Evolutionary conservation across 768 basidiomycete genomes (phyloP).

Genomic region (Thelephora ganbajun): DNA sequence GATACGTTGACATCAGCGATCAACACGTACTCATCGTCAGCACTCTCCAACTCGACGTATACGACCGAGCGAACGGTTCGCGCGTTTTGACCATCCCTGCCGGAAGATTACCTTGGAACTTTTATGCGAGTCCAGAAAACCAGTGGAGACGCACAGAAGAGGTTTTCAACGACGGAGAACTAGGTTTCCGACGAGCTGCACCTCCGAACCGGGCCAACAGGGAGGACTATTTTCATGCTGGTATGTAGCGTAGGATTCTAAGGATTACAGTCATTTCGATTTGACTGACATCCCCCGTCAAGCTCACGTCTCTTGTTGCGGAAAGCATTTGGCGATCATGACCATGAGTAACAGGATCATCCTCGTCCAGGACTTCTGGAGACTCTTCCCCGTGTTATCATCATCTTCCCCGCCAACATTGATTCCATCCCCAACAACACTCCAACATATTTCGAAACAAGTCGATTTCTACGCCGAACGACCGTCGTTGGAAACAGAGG

Average conservation of each 20-base stretch:
- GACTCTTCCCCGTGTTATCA: conserved; percentile 7
- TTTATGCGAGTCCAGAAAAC: neutral
- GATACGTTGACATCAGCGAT: conserved; percentile 53
- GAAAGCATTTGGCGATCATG: conserved; percentile 20
- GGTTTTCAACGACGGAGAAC: neutral
- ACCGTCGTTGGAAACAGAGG: neutral
- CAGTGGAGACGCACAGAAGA: neutral
- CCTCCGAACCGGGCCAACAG: neutral
- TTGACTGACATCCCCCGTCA: neutral
- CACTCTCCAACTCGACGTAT: conserved; percentile 33
- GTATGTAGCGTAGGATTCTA: neutral
- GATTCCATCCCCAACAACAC: neutral
- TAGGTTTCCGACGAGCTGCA: neutral
- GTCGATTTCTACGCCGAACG: neutral
- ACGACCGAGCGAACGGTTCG: conserved; percentile 31
- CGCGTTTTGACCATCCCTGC: conserved; percentile 24
- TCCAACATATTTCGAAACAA: neutral
- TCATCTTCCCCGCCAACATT: neutral
- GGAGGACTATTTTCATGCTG: conserved; percentile 4
- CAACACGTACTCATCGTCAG: conserved; percentile 50
- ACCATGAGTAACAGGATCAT: conserved; percentile 12
- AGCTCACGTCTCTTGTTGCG: conserved; percentile 25
- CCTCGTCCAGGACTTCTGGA: conserved; percentile 21
- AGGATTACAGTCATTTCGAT: conserved; percentile 2
- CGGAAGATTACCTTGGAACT: neutral